Evolutionary conservation across 2,329 filamentous ascomycete species (phyloP), one percentile per base, ranked within the genome.

Genomic region (Cladosporium sp.): DNA sequence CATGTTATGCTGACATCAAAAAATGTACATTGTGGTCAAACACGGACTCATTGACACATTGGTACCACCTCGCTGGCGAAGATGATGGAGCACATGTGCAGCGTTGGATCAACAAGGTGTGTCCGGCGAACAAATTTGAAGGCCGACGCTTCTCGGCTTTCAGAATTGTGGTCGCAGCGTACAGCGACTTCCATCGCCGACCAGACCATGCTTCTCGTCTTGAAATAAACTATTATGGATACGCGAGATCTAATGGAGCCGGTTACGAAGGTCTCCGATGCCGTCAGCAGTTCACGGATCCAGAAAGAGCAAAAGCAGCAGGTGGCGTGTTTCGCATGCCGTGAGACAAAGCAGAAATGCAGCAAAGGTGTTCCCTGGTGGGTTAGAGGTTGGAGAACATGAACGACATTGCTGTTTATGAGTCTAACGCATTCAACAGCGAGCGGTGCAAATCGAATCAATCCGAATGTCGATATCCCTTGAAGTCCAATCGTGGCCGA

Each of bases 261-360:
- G 43, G 14, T 28, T 28, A n/a, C 6, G 5, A n/a, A 20, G 25
- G 25, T 3, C 3, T n/a, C 42, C 11, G 38, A 20, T n/a, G 42
- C 30, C 38, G 15, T 19, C 4, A 22, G 34, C 42, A 49, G 54
- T 30, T 47, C 34, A 5, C 54, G 34, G 14, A 15, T 22, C 42
- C 42, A 38, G n/a, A 36, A 38, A 5, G 34, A 19, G 3, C 22
- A 36, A 5, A 38, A 20, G 36, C 54, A 56, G 20, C 54, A 56
- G 20, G 54, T 34, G 17, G 54, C 54, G 2, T 56, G 54, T 30
- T 38, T 56, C 28, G n/a, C 42, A 2, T 56, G 54, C 38, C 54
- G 54, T 25, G 42, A 56, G 20, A 36, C 54, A 1, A 56, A 56
- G 42, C 54, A 56, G 42, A 56, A 49, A 19, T 56, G 54, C 30